Evolutionary conservation across 2,329 filamentous ascomycete genomes (phyloP), one percentile per base, ranked within the genome.

Genomic region (Sarocladium brachiariae): DNA sequence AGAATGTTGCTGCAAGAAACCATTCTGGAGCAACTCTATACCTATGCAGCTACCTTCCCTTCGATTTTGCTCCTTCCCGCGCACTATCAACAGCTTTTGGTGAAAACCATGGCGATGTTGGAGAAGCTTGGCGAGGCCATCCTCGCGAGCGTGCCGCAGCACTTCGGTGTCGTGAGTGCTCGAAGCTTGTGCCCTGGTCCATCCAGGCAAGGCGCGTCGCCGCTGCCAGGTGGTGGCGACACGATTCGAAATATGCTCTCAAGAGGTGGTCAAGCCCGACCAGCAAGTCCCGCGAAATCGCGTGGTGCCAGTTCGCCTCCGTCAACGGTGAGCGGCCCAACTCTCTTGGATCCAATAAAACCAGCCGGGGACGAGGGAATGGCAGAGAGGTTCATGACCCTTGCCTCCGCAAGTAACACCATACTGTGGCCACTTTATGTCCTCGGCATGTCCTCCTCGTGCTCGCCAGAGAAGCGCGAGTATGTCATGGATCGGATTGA

Each of bases 371-470:
- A 10, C 9, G 46, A 49, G 13, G 33, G 46, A 56, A 14, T 60
- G 60, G 31, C 56, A 60, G 13, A 64, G 65, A 18, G 57, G 67
- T 74, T 75, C 58, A 70, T 77, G 69, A 70, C 72, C 4, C 62
- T 77, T 6, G 72, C 70, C 0, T 73, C 72, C 8, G 68, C 72
- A 1, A 73, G 72, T 21, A 73, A 74, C 54, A 70, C 71, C 14
- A 66, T 75, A 8, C 68, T 77, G 34, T 76, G 73, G 73, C 74
- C 74, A 4, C 63, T 77, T 3, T 77, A 74, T 51, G 67, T 71
- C 10, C 66, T 73, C 7, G 74, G 74, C 50, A 69, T 74, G 59
- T 74, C 72, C 18, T 71, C 72, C 1, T 69, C 67, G 2, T 75
- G 72, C 52, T 65, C 67, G 1, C 54, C 59, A 2, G 62, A 68